Evolutionary conservation across 2,329 filamentous ascomycete genomes (phyloP).

Genomic region (Ophiocordyceps camponoti-leonardi): DNA sequence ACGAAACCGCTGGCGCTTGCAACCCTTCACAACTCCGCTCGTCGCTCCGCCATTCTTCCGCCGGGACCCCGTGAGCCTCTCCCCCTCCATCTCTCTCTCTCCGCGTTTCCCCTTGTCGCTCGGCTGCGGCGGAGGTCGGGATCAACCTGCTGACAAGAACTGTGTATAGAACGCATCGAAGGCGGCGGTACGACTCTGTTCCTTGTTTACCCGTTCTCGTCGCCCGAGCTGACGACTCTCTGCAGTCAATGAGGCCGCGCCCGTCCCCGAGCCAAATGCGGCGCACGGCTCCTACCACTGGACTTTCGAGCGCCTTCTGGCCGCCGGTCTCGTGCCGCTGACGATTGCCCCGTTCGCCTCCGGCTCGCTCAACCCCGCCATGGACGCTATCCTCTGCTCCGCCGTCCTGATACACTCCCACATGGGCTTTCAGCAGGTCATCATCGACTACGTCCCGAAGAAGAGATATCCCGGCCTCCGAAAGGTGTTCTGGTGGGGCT

Average conservation of each 20-base stretch:
- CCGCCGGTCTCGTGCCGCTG: conserved; percentile 68
- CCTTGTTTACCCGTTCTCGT: not conserved
- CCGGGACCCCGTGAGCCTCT: conserved; percentile 61
- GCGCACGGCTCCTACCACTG: conserved; percentile 95
- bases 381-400: conserved; percentile 73
- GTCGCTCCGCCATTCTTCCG: conserved; percentile 64
- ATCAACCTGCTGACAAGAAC: conserved; percentile 21
- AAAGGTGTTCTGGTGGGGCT: conserved; percentile 55
- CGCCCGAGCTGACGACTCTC: conserved; percentile 1
- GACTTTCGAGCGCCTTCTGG: conserved; percentile 81
- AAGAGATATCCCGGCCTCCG: conserved; percentile 50
- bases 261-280: conserved; percentile 53
- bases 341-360: conserved; percentile 83
- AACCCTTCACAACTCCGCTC: conserved; percentile 71
- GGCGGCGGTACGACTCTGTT: conserved; percentile 47
- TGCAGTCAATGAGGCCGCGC: conserved; percentile 71
- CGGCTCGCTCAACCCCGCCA: conserved; percentile 74
- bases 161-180: conserved; percentile 46
- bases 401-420: conserved; percentile 82
- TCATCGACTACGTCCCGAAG: conserved; percentile 81
- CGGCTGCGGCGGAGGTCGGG: not conserved
- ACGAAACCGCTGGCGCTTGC: conserved; percentile 23
- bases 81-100: not conserved
- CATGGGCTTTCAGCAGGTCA: conserved; percentile 79
- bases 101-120: not conserved